Conservation (phyloP, 352 stramenopile genomes). For the Globisporangium nunn region DNA sequence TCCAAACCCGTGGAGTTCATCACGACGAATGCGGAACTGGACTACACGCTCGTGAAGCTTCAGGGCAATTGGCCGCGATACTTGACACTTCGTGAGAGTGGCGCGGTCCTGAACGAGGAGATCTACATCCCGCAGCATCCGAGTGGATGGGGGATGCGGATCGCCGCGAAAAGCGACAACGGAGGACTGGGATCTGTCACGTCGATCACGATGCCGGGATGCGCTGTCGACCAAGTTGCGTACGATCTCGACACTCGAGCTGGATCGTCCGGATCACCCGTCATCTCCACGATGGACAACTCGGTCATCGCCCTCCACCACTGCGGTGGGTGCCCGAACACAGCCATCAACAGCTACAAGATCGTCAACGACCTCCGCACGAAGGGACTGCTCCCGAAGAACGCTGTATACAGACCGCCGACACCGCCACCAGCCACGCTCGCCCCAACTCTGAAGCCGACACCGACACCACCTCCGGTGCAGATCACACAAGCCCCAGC, state of each 20-base stretch:
- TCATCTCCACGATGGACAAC: conserved; percentile 55
- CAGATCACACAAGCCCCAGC: conserved; percentile 4
- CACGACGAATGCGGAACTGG: conserved; percentile 22
- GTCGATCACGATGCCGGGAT: conserved; percentile 33
- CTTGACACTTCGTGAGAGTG: conserved; percentile 38
- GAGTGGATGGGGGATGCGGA: conserved; percentile 55
- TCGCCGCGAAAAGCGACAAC: conserved; percentile 43
- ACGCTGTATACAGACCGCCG: conserved; percentile 21
- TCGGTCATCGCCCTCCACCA: conserved; percentile 61
- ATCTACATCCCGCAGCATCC: conserved; percentile 68
- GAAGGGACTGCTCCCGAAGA: conserved; percentile 31
- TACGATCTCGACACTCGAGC: conserved; percentile 69
- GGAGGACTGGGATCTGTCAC: conserved; percentile 28
- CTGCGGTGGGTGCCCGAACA: conserved; percentile 72
- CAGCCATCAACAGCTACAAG: conserved; percentile 58
- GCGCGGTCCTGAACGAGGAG: conserved; percentile 35
- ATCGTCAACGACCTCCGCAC: conserved; percentile 45
- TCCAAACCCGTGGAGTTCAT: conserved; percentile 29
- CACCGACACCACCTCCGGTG: conserved; percentile 5
- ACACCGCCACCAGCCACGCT: conserved; percentile 5
- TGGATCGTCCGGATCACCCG: conserved; percentile 61
- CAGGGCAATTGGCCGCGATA: conserved; percentile 57
- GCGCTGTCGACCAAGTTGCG: conserved; percentile 40
- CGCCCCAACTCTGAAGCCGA: conserved; percentile 9
- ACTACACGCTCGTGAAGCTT: conserved; percentile 70